Evolutionary conservation across 495 filamentous ascomycete genomes (phyloP), one percentile per base, ranked within the genome.

Genomic region (Penicillium riverlandense): DNA sequence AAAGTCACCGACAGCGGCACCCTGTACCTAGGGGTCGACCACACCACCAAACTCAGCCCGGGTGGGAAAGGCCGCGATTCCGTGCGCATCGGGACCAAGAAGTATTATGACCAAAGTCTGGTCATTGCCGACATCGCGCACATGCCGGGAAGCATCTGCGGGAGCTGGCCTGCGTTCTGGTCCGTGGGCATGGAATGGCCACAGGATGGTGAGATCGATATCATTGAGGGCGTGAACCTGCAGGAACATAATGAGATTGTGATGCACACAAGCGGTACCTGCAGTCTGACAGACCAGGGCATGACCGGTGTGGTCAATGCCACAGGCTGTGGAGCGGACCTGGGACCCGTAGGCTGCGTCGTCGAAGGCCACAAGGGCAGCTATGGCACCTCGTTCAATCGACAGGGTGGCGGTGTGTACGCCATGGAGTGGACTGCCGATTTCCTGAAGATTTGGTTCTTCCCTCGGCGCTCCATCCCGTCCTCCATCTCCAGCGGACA

Each of bases 141-240:
- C 61, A 89, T 90, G 80, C 88, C 88, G 0, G 77, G 73, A 8
- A 69, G 72, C 11, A 63, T 59, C 32, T 92, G 87, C 54, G 87
- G 87, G 40, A 75, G 72, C 27, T 88, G 84, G 84, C 84, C 85
- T 13, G 78, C 84, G n/a, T 77, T 76, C 47, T 95, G 88, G 86
- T 84, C 79, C 2, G 67, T 82, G 10, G 86, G 88, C 12, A 72
- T 75, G 6, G 70, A 80, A 38, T 96, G 90, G 90, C 90, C 89
- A 0, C 59, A 64, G 9, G 71, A 76, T 31, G 90, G 90, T 14
- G 90, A 96, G 63, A 90, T 95, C 49, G 90, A 96, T 70, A 89
- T 96, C 52, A 83, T 96, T 58, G 89, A 96, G 58, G 86, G 86
- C 34, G 85, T 94, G 47, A 88, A 92, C 63, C 53, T 68, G 30